Base-by-base conservation (phyloP, 495 filamentous ascomycete genomes). In the Oleoguttula mirabilis region DNA sequence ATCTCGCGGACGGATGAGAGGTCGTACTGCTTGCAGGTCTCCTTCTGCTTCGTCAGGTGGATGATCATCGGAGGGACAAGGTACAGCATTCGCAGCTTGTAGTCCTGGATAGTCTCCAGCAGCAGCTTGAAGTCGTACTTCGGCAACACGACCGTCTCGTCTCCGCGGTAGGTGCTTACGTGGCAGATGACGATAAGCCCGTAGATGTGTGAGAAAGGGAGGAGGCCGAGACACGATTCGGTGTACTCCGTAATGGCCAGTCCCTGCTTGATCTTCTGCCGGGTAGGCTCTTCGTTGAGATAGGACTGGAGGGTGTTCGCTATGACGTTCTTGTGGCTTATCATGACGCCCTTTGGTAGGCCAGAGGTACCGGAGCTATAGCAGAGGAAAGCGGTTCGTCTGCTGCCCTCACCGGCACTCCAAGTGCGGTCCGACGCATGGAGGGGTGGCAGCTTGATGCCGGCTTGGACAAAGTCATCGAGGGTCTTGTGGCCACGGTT, bases 331-430 rank as follows among this genome's bases (percentile, higher is more conserved):
- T 67, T 62, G 60, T 94, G 87, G 11, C 84, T 80, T 48, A 94
- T 85, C 85, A 86, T 93, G 27, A 92, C 86, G 20, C 84, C 86
- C 85, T 94, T 94, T 79, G 86, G 86, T 34, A 93, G 60, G 7
- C 86, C 86, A 24, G 84, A 90, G 10, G 86, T 94, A 15, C 86
- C 86, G 59, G 80, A 86, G 0, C 84, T 90, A 59, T 88, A 93
- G 67, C 86, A 93, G 20, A 94, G 66, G 57, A 84, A 94, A 0
- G 86, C 86, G 10, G 75, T 75, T 38, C 83, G 79, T 25, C 76
- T 75, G 16, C 75, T 75, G 7, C 81, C 84, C 47, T 92, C 79
- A 1, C 86, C 85, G 40, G 76, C 70, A 5, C 63, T 51, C 84
- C 83, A 93, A 3, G 31, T 21, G 6, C 16, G 10, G 23, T 51